Evolutionary conservation across 176 grass and related monocot species (phyloP), one percentile per base, ranked within the genome.

Genomic region (Secale cereale): DNA sequence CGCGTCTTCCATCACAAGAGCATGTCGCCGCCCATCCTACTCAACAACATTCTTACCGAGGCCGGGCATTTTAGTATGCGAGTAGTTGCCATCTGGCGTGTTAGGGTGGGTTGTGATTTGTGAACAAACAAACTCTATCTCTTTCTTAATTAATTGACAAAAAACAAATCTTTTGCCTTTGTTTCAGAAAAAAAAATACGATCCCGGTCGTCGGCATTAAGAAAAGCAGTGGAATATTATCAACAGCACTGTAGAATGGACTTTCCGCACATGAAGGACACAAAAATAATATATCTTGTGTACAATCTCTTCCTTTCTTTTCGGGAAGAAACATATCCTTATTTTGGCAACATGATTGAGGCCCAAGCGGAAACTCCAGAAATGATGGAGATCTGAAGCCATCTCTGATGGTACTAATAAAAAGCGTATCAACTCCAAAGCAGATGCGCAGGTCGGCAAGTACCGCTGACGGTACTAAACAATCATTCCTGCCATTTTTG

Each of bases 381-480:
- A 85, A 91, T 85, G 69, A 65, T 81, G 89, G 89, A 65, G 74
- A 78, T 81, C 59, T 74, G 14, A 64, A 46, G 82, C 29, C 61
- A 90, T 70, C 40, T 86, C 25, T 28, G n/a, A 28, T 35, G 3
- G 31, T 32, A 32, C 31, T 32, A 32, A 32, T 4, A 32, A 32
- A 32, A 32, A 32, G 31, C n/a, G n/a, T n/a, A n/a, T n/a, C n/a
- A n/a, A 17, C 5, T 22, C 2, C 57, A 63, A 62, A 83, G 70
- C 27, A 74, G 70, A 83, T 31, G 11, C 59, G 16, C 50, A 20
- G 20, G 54, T 57, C 54, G 54, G 54, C 54, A 57, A 26, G 37
- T 45, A 80, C 15, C 41, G 9, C 43, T 9, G 10, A 3, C 64
- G 9, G 6, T 77, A 17, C 26, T 83, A 74, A 63, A 63, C 56